These are phyloP conservation scores for Evernia prunastri DNA, from an alignment of 495 filamentous ascomycete genomes.

Conservation along the genomic window DNA sequence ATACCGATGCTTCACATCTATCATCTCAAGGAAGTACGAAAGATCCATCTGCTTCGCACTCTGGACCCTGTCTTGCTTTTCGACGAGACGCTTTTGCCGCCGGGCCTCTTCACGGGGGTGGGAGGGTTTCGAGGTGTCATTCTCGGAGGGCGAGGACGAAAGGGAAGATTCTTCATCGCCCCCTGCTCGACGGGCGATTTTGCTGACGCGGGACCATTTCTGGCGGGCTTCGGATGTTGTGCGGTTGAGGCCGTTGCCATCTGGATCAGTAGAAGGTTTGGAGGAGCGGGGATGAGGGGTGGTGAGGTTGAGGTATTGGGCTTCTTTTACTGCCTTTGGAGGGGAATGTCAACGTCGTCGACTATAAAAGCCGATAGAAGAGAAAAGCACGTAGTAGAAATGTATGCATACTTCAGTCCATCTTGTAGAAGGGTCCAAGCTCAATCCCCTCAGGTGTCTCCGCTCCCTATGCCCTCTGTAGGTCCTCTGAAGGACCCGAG, in stretches of 20 bases:
- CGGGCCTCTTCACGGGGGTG: conserved; percentile 23
- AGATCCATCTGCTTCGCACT: conserved; percentile 75
- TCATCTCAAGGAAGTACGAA: conserved; percentile 90
- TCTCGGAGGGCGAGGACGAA: conserved; percentile 30
- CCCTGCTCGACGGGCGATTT: conserved; percentile 64
- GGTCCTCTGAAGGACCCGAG: conserved; percentile 42
- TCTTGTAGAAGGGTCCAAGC: conserved; percentile 57
- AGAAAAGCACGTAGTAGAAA: not conserved
- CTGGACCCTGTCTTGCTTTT: conserved; percentile 33
- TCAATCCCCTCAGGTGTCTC: conserved; percentile 56
- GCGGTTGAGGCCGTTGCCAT: conserved; percentile 2
- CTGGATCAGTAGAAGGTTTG: conserved; percentile 19
- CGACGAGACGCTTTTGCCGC: conserved; percentile 28
- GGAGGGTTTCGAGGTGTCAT: conserved; percentile 27
- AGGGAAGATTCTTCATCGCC: conserved; percentile 46
- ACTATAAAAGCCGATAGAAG: too few species aligned
- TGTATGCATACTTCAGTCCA: conserved; percentile 52
- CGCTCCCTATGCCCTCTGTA: conserved; percentile 67
- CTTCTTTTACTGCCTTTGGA: conserved; percentile 55
- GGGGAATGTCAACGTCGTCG: conserved; percentile 5
- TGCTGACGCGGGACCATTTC: conserved; percentile 68
- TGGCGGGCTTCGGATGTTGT: conserved; percentile 44
- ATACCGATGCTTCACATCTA: conserved; percentile 83
- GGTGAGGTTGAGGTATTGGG: conserved; percentile 51
- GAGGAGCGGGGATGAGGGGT: conserved; percentile 34